phyloP scores from a whole-genome alignment of 352 stramenopile species.

The Globisporangium emineosum region DNA sequence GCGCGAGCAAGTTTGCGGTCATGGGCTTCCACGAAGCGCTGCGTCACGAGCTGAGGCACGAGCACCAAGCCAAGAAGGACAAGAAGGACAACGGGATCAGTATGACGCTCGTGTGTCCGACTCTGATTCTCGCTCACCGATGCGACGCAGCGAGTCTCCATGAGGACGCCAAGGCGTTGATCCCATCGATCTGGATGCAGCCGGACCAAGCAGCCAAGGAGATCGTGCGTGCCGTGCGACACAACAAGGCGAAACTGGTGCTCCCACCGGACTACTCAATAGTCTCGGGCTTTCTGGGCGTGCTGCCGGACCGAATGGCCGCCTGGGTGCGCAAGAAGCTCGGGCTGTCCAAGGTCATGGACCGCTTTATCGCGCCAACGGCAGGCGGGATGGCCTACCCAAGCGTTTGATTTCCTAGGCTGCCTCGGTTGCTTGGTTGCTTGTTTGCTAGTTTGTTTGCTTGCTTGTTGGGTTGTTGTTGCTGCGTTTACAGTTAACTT shows the following conservation, averaged over 20 bases:
- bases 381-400: background rate
- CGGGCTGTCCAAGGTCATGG: slow-evolving; percentile 15
- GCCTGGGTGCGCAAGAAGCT: slow-evolving; percentile 18
- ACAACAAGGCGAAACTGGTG: slow-evolving; percentile 14
- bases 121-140: slow-evolving; percentile 5
- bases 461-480: background rate
- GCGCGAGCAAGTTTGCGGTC: slow-evolving; percentile 43
- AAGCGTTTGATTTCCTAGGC: slow-evolving; percentile 3
- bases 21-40: slow-evolving; percentile 44
- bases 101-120: slow-evolving; percentile 20
- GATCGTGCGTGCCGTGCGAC: slow-evolving; percentile 19
- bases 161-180: background rate
- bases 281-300: slow-evolving; percentile 9
- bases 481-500: background rate
- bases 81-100: slow-evolving; percentile 12
- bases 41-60: slow-evolving; percentile 30
- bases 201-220: slow-evolving; percentile 13
- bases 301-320: slow-evolving; percentile 8
- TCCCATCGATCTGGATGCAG: slow-evolving; percentile 16
- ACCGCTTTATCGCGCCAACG: slow-evolving; percentile 10
- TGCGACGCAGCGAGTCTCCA: background rate
- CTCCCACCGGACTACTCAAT: slow-evolving; percentile 16
- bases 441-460: background rate
- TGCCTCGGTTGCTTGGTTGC: background rate
- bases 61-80: slow-evolving; percentile 1